Percentiles rank a stretch among this genome's conserved stretches.
These are phyloP conservation scores for Coniochaeta prunicola DNA, from an alignment of 2,329 filamentous ascomycete genomes.

Conservation along the genomic window DNA sequence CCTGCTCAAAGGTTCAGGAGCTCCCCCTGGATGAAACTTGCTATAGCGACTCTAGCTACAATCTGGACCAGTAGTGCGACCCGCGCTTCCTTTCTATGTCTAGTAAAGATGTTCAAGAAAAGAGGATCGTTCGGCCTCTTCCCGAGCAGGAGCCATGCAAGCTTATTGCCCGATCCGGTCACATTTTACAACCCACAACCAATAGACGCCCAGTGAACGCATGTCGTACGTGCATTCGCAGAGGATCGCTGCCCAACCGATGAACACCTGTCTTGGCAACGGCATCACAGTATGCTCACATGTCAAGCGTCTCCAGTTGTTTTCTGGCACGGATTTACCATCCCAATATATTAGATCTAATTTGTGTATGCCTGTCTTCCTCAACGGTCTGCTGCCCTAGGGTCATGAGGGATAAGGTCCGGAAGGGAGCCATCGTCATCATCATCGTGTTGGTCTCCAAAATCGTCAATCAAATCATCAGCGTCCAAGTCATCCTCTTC, in stretches of 20 bases:
- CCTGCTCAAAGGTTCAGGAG: not conserved
- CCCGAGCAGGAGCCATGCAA: not conserved
- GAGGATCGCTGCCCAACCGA: not conserved
- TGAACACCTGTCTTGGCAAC: not conserved
- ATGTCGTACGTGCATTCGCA: not conserved
- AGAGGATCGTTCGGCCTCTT: not conserved
- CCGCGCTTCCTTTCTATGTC: not conserved
- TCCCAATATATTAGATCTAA: not conserved
- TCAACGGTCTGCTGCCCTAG: not conserved
- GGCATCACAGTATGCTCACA: not conserved
- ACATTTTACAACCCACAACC: not conserved
- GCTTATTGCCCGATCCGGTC: not conserved
- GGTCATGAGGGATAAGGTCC: not conserved
- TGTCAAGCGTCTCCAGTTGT: not conserved
- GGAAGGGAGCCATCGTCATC: not conserved
- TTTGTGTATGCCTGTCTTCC: not conserved
- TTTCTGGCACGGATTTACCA: not conserved
- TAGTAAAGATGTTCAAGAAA: not conserved
- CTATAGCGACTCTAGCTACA: not conserved
- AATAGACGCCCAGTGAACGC: not conserved
- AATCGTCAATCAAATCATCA: slow-evolving; percentile 2
- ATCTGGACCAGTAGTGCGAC: not conserved
- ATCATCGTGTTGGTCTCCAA: not conserved
- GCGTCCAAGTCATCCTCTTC: slow-evolving; percentile 54
- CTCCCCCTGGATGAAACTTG: not conserved